These are phyloP conservation scores for Hippophae rhamnoides DNA, from an alignment of 306 rosid species.

Conservation along the genomic window DNA sequence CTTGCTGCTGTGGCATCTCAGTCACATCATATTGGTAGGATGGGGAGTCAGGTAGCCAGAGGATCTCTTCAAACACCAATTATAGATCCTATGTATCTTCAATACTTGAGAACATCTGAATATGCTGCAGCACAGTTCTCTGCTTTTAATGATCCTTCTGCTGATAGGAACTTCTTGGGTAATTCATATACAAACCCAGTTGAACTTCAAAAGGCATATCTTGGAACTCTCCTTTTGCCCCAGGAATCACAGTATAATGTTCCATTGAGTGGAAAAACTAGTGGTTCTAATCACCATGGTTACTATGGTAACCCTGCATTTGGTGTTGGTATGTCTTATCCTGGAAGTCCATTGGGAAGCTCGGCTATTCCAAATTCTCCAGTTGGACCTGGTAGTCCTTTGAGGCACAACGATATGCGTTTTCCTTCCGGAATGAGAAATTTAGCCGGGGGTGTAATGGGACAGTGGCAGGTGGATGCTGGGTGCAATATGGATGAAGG, in stretches of 20 bases:
- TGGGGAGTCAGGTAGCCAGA: slow-evolving; percentile 64
- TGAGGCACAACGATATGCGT: slow-evolving; percentile 72
- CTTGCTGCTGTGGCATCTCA: slow-evolving; percentile 45
- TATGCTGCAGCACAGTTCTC: slow-evolving; percentile 75
- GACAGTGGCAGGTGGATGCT: slow-evolving; percentile 72
- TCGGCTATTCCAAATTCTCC: slow-evolving; percentile 62
- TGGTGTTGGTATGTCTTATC: slow-evolving; percentile 72
- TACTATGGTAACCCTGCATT: slow-evolving; percentile 72
- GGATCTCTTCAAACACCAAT: slow-evolving; percentile 62
- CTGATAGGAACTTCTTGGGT: slow-evolving; percentile 59
- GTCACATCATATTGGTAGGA: slow-evolving; percentile 49
- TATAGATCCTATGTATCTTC: slow-evolving; percentile 81
- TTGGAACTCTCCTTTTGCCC: slow-evolving; percentile 56
- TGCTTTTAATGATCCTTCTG: slow-evolving; percentile 66
- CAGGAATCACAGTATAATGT: slow-evolving; percentile 73
- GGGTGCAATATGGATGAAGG: slow-evolving; percentile 54
- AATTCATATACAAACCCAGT: slow-evolving; percentile 65
- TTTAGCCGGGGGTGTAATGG: slow-evolving; percentile 59
- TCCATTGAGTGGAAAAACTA: slow-evolving; percentile 55
- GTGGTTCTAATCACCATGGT: slow-evolving; percentile 63
- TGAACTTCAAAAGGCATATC: slow-evolving; percentile 81
- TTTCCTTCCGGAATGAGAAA: slow-evolving; percentile 79
- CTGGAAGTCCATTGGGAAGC: slow-evolving; percentile 81
- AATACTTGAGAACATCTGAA: slow-evolving; percentile 75
- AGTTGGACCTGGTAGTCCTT: slow-evolving; percentile 81